phyloP scores from a whole-genome alignment of 139 green algal genomes.

The Coccomyxa sp. region DNA sequence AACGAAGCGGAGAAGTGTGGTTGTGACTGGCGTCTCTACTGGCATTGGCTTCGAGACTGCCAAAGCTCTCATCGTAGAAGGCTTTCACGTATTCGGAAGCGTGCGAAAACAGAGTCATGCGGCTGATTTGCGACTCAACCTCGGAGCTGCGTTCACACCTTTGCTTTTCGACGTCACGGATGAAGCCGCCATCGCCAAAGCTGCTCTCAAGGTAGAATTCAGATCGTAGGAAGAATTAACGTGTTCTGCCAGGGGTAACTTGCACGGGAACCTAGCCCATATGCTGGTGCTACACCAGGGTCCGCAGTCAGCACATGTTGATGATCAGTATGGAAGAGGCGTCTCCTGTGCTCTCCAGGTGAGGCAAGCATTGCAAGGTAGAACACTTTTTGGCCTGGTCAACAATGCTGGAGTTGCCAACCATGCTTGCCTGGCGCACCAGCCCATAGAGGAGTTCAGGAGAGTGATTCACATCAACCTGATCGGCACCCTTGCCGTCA shows the following conservation, averaged over 20 bases:
- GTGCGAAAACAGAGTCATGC: neutral
- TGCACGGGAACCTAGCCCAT: neutral
- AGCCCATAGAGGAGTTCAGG: slow-evolving; percentile 5
- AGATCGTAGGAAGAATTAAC: neutral
- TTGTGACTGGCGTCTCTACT: slow-evolving; percentile 11
- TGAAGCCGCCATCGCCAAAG: neutral
- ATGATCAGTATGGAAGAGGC: neutral
- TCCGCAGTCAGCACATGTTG: neutral
- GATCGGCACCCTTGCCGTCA: neutral
- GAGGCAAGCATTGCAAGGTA: neutral
- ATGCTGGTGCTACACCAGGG: neutral
- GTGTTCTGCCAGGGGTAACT: neutral
- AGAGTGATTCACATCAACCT: slow-evolving; percentile 2
- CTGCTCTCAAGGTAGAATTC: neutral
- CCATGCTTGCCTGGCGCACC: neutral
- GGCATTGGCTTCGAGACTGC: slow-evolving; percentile 2
- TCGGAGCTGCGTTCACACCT: slow-evolving; percentile 2
- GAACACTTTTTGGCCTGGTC: slow-evolving; percentile 2
- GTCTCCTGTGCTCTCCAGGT: neutral
- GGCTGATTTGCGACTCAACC: neutral
- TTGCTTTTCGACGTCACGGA: slow-evolving; percentile 12
- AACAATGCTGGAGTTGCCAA: slow-evolving; percentile 11
- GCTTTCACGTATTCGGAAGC: slow-evolving; percentile 7
- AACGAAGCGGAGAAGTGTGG: neutral
- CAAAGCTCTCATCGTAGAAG: neutral